Evolutionary conservation across 768 basidiomycete species (phyloP).

Genomic region (Phylloporus sp.): DNA sequence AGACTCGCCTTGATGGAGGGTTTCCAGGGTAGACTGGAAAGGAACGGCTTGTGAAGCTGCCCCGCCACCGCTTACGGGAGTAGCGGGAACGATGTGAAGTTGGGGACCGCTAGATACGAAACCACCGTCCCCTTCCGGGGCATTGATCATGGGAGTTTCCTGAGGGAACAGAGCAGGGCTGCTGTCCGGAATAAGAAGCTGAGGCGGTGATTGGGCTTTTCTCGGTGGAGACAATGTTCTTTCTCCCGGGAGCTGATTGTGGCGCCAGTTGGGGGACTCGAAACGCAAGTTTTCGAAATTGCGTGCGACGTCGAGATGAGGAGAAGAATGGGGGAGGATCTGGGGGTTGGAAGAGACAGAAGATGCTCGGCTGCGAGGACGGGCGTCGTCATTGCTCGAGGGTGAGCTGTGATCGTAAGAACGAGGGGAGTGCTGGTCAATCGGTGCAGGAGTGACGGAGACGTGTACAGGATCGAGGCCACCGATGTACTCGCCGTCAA

Average conservation of each 20-base stretch:
- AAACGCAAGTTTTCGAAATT: constrained; percentile 63
- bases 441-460: constrained; percentile 34
- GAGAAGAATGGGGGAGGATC: constrained; percentile 44
- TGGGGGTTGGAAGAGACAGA: constrained; percentile 60
- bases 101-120: constrained; percentile 50
- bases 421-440: constrained; percentile 37
- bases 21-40: constrained; percentile 49
- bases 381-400: constrained; percentile 53
- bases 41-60: constrained; percentile 43
- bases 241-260: constrained; percentile 44
- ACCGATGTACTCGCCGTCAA: constrained; percentile 46
- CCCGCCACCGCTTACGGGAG: constrained; percentile 66
- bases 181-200: constrained; percentile 53
- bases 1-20: constrained; percentile 52
- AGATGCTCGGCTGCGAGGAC: constrained; percentile 56
- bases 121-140: constrained; percentile 54
- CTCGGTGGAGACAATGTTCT: constrained; percentile 36
- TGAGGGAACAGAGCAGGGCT: constrained; percentile 43
- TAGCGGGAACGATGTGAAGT: constrained; percentile 79
- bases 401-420: constrained; percentile 65
- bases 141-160: constrained; percentile 52
- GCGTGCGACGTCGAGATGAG: constrained; percentile 51
- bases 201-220: constrained; percentile 65
- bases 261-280: constrained; percentile 58
- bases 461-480: constrained; percentile 29